phyloP scores from a whole-genome alignment of 495 filamentous ascomycete species.

The Oleoguttula mirabilis region DNA sequence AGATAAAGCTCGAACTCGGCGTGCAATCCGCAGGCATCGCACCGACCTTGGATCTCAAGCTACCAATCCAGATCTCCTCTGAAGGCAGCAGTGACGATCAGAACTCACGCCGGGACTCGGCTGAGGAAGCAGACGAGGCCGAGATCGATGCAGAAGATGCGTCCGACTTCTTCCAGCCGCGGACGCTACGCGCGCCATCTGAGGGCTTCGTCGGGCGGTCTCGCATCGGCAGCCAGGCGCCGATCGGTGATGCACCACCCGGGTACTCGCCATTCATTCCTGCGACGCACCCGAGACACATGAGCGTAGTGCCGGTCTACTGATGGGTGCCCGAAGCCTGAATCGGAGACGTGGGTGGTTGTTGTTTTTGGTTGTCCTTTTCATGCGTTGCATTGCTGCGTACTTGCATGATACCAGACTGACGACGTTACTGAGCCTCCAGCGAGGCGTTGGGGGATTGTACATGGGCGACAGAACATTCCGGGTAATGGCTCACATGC shows the following conservation, averaged over 20 bases:
- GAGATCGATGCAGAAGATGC: constrained; percentile 11
- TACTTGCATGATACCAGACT: too few species aligned
- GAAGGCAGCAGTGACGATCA: constrained; percentile 3
- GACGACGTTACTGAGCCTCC: too few species aligned
- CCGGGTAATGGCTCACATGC: too few species aligned
- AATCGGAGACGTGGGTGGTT: too few species aligned
- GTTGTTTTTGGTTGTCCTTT: too few species aligned
- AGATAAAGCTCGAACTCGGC: constrained; percentile 54
- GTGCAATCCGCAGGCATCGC: constrained; percentile 47
- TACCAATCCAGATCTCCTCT: constrained; percentile 64
- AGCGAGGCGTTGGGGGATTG: too few species aligned
- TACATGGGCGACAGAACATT: too few species aligned
- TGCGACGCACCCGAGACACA: too few species aligned
- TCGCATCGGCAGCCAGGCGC: constrained; percentile 15
- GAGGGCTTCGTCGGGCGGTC: constrained; percentile 11
- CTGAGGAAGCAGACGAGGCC: not conserved
- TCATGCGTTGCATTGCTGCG: too few species aligned
- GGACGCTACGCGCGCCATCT: constrained; percentile 2
- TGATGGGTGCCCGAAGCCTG: too few species aligned
- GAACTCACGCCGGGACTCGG: not conserved
- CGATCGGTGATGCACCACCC: constrained; percentile 5
- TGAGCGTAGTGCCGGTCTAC: too few species aligned
- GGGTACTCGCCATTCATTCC: constrained; percentile 11
- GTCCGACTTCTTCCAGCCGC: constrained; percentile 14
- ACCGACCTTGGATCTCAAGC: constrained; percentile 47